Evolutionary conservation across 2,329 filamentous ascomycete species (phyloP).

Genomic region (Aspergillus transmontanensis): DNA sequence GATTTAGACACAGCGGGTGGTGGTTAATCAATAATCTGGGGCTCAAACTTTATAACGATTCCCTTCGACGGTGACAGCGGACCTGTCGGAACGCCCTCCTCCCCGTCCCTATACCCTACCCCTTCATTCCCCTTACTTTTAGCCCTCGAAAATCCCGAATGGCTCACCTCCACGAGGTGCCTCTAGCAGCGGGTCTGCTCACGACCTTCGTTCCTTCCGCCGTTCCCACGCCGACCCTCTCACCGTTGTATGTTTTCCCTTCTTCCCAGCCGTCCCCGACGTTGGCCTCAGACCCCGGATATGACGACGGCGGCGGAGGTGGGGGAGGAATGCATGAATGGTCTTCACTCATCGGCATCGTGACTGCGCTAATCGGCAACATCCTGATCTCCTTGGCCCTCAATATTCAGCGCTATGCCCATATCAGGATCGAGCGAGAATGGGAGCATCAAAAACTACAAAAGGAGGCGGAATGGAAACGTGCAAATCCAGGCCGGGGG

Average conservation of each 20-base stretch:
- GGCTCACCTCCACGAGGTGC: slow-evolving; percentile 29
- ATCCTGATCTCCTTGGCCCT: slow-evolving; percentile 91
- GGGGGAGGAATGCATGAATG: slow-evolving; percentile 52
- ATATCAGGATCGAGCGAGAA: slow-evolving; percentile 78
- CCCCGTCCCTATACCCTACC: slow-evolving; percentile 4
- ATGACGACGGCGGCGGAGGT: slow-evolving; percentile 23
- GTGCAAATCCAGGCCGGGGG: slow-evolving; percentile 28
- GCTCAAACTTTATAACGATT: background rate
- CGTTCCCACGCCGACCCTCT: slow-evolving; percentile 24
- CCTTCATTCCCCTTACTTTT: slow-evolving; percentile 1
- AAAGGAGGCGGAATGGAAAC: slow-evolving; percentile 58
- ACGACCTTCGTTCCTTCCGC: slow-evolving; percentile 28
- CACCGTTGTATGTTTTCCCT: slow-evolving; percentile 16
- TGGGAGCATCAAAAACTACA: slow-evolving; percentile 60
- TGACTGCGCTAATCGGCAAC: slow-evolving; percentile 90
- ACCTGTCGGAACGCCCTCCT: slow-evolving; percentile 8
- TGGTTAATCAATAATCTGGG: background rate
- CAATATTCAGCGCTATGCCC: slow-evolving; percentile 95
- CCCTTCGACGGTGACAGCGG: slow-evolving; percentile 6
- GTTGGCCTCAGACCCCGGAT: slow-evolving; percentile 17
- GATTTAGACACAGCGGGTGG: background rate
- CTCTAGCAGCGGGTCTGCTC: slow-evolving; percentile 32
- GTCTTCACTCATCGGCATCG: slow-evolving; percentile 93
- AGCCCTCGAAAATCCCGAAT: slow-evolving; percentile 20
- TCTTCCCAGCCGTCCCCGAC: slow-evolving; percentile 21